Base-by-base conservation (phyloP, 2,329 filamentous ascomycete genomes). In the Ascochyta fabae region DNA sequence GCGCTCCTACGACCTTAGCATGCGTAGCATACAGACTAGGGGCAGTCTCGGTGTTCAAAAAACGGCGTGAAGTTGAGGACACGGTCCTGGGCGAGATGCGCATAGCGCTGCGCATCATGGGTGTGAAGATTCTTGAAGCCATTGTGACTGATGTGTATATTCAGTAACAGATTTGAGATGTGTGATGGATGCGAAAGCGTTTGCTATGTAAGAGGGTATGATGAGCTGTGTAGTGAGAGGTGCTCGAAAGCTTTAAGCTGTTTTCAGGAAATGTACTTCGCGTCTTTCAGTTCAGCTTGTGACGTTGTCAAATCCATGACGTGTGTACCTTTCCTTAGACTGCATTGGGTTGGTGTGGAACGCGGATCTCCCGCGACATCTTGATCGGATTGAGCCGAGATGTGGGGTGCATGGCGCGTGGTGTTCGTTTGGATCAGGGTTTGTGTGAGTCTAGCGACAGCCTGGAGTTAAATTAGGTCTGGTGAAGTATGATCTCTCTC, bases 1-100 rank as follows among this genome's bases (percentile, higher is more conserved):
- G 74, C 16, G 77, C 77, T 36, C 77, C 77, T 10, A 75, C 63
- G 15, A 78, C 75, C 23, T 71, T 74, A 5, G 76, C 75, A 39
- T 67, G 72, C 4, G 75, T 73, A 0, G 75, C 65, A 62, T 78
- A 78, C 3, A 79, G 70, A 10, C 67, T 65, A 0, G 76, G 77
- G 0, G 76, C 76, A 1, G 72, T 72, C 26, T 76, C 71, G 19
- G 74, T 78, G 65, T 78, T 76, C 47, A 78, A 60, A 50, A 70
- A 68, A 39, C 75, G 73, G 9, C 66, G 61, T 12, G 56, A 42
- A 1, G 56, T 22, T n/a, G 34, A 41, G 16, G 51, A 38, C 2
- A 44, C 33, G 4, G 16, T 15, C 38, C 54, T 16, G 35, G 52
- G 10, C 1, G 61, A 58, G 6, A 56, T 33, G 36, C 63, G 63